Conservation (phyloP, 164 flowering plant species). For the Taxillus chinensis region DNA sequence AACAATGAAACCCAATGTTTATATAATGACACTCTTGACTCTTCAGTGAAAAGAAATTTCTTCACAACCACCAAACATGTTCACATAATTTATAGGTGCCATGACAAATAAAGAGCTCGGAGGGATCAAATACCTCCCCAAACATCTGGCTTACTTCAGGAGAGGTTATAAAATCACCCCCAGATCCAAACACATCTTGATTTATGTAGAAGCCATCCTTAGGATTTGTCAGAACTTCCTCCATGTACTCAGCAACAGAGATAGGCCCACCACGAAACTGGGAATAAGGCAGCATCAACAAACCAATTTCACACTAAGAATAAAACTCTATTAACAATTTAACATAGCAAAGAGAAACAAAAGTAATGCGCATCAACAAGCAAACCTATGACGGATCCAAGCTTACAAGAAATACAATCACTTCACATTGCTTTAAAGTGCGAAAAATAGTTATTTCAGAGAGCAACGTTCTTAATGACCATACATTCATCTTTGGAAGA, state of each 20-base stretch:
- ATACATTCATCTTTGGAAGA: not conserved
- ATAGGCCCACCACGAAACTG: constrained; percentile 98
- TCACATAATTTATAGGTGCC: not conserved
- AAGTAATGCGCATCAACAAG: not conserved
- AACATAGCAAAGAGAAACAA: not conserved
- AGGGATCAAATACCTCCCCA: constrained; percentile 61
- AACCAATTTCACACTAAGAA: not conserved
- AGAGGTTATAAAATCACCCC: constrained; percentile 92
- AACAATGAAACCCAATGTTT: not conserved
- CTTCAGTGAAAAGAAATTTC: not conserved
- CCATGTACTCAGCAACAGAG: constrained; percentile 92
- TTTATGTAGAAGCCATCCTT: constrained; percentile 86
- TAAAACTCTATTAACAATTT: not conserved
- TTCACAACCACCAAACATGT: not conserved
- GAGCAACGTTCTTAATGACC: too few relatives aligned
- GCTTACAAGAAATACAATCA: not conserved
- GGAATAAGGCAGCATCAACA: constrained; percentile 6
- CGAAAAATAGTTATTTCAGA: too few relatives aligned
- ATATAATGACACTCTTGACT: not conserved
- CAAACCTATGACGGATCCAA: not conserved
- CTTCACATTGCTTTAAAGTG: too few relatives aligned
- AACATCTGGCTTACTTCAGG: constrained; percentile 99
- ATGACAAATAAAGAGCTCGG: not conserved
- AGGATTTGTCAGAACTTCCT: constrained; percentile 91
- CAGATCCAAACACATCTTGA: constrained; percentile 87